phyloP scores from a whole-genome alignment of 495 filamentous ascomycete genomes.

The Bacidia rubella region DNA sequence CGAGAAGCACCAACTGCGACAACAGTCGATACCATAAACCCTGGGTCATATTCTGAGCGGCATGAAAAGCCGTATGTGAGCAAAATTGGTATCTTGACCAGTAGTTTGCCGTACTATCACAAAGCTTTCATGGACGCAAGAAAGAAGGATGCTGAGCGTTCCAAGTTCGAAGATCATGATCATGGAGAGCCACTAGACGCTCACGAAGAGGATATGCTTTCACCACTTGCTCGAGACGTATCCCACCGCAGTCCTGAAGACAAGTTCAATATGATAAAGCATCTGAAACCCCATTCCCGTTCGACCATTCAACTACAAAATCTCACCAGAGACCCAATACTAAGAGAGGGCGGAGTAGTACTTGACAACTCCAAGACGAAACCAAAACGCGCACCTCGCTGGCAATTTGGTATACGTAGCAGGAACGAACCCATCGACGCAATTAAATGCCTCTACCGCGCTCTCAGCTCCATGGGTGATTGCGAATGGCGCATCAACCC shows the following conservation, averaged over 20 bases:
- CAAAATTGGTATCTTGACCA: conserved; percentile 81
- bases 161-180: conserved; percentile 15
- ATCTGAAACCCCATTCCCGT: conserved; percentile 69
- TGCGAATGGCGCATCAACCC: conserved; percentile 53
- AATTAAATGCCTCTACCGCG: conserved; percentile 84
- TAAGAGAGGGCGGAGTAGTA: neutral
- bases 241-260: conserved; percentile 49
- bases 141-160: conserved; percentile 29
- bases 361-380: conserved; percentile 27
- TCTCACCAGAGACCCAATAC: conserved; percentile 13
- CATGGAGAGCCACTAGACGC: conserved; percentile 4
- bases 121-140: conserved; percentile 72
- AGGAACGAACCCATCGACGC: conserved; percentile 89
- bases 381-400: conserved; percentile 59
- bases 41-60: conserved; percentile 1
- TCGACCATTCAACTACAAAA: conserved; percentile 36
- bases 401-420: conserved; percentile 95
- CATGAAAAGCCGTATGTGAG: conserved; percentile 38
- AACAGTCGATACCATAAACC: neutral
- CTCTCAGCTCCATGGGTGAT: conserved; percentile 72
- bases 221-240: neutral
- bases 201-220: conserved; percentile 7
- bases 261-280: conserved; percentile 58
- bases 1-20: neutral
- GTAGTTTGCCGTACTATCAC: conserved; percentile 79